These are phyloP conservation scores for Coemansia furcata DNA, from an alignment of 192 early-diverging fungal genomes.

Conservation along the genomic window DNA sequence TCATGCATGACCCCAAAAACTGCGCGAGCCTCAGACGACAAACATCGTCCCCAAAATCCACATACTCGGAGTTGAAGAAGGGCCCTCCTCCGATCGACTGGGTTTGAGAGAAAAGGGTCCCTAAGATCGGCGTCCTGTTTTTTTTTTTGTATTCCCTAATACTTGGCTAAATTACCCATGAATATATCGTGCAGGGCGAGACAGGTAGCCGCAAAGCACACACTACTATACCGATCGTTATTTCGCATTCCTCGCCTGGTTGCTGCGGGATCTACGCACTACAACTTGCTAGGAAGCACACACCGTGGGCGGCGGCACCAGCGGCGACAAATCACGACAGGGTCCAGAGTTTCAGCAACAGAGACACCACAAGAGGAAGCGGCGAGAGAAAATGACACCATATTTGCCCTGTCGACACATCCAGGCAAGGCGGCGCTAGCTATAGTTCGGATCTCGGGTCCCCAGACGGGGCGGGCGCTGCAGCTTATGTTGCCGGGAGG, in stretches of 20 bases:
- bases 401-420: slow-evolving; percentile 70
- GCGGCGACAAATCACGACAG: background rate
- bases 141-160: background rate
- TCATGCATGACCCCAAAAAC: background rate
- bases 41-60: background rate
- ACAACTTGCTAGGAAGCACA: background rate
- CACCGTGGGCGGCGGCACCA: background rate
- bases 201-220: background rate
- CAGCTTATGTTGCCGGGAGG: slow-evolving; percentile 7
- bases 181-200: background rate
- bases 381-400: slow-evolving; percentile 51
- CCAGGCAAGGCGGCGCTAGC: slow-evolving; percentile 77
- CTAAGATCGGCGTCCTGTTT: background rate
- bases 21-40: background rate
- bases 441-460: slow-evolving; percentile 71
- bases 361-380: background rate
- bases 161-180: background rate
- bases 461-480: slow-evolving; percentile 45
- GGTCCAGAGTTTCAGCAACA: background rate
- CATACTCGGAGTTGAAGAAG: background rate
- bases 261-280: background rate
- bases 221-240: background rate
- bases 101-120: background rate
- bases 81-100: background rate
- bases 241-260: background rate